Percentiles rank a stretch among this genome's conserved stretches.
These are phyloP conservation scores for Hansenula sp. DNA, from an alignment of 1,139 yeast species.

Conservation along the genomic window DNA sequence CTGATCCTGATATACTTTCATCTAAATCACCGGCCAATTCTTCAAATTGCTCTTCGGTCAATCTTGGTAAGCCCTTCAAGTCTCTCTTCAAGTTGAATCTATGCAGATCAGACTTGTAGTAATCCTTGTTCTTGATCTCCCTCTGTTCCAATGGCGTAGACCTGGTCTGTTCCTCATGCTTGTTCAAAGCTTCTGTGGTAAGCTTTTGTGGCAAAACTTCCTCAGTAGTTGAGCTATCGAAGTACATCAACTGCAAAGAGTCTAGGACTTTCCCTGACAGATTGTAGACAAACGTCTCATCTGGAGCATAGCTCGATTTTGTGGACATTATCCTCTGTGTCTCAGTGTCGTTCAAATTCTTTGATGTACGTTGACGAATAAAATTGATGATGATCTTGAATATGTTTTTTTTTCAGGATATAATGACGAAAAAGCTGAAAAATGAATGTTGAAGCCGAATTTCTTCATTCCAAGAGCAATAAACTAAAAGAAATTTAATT, in stretches of 20 bases:
- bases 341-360: no score
- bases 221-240: slow-evolving; percentile 45
- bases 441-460: no score
- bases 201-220: slow-evolving; percentile 17
- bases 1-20: slow-evolving; percentile 62
- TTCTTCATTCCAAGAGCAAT: no score
- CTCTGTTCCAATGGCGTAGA: slow-evolving; percentile 1
- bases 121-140: slow-evolving; percentile 33
- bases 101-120: slow-evolving; percentile 61
- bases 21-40: slow-evolving; percentile 46
- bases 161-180: slow-evolving; percentile 1
- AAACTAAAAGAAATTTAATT: no score
- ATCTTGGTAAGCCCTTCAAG: slow-evolving; percentile 39
- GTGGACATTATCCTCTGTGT: slow-evolving; percentile 2
- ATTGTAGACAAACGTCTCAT: slow-evolving; percentile 51
- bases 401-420: no score
- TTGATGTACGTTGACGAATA: no score
- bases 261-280: slow-evolving; percentile 39
- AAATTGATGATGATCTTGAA: no score
- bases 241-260: slow-evolving; percentile 51
- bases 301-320: slow-evolving; percentile 6
- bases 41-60: slow-evolving; percentile 61
- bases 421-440: no score
- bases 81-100: slow-evolving; percentile 57
- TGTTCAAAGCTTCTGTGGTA: slow-evolving; percentile 1